Percentiles rank a stretch among this genome's conserved stretches.
phyloP scores from a whole-genome alignment of 164 flowering plant species.

The Vitis riparia region DNA sequence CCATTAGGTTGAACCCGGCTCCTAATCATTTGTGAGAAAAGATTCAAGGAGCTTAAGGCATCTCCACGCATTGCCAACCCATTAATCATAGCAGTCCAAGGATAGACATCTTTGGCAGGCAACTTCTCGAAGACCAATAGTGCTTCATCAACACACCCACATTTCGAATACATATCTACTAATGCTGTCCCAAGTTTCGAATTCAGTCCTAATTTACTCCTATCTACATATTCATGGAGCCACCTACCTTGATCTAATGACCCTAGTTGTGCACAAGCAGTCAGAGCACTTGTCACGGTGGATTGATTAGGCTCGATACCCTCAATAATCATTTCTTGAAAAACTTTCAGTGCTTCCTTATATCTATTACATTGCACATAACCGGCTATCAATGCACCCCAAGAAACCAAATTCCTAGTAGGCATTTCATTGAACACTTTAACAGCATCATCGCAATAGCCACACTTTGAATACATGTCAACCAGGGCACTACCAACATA shows the following conservation, averaged over 20 bases:
- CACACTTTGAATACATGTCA: slow-evolving; percentile 40
- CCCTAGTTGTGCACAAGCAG: slow-evolving; percentile 38
- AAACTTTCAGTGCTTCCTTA: slow-evolving; percentile 27
- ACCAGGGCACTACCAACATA: slow-evolving; percentile 38
- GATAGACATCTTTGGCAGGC: slow-evolving; percentile 29
- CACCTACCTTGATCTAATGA: slow-evolving; percentile 33
- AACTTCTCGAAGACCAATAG: slow-evolving; percentile 21
- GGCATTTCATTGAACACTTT: slow-evolving; percentile 32
- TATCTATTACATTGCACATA: slow-evolving; percentile 26
- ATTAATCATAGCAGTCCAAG: slow-evolving; percentile 41
- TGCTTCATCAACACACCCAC: slow-evolving; percentile 31
- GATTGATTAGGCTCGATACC: slow-evolving; percentile 25
- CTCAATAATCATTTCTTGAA: slow-evolving; percentile 29
- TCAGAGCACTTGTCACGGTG: slow-evolving; percentile 31
- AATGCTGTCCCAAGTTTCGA: slow-evolving; percentile 28
- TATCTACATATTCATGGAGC: slow-evolving; percentile 26
- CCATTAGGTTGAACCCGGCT: slow-evolving; percentile 32
- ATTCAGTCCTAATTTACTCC: slow-evolving; percentile 19
- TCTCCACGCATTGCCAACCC: slow-evolving; percentile 43
- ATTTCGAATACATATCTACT: slow-evolving; percentile 30
- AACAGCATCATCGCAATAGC: slow-evolving; percentile 28
- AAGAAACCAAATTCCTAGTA: slow-evolving; percentile 28
- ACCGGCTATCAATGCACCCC: slow-evolving; percentile 37
- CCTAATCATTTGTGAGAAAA: slow-evolving; percentile 30
- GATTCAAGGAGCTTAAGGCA: slow-evolving; percentile 20